Evolutionary conservation across 306 rosid genomes (phyloP).

Genomic region (Phaseolus lunatus): DNA sequence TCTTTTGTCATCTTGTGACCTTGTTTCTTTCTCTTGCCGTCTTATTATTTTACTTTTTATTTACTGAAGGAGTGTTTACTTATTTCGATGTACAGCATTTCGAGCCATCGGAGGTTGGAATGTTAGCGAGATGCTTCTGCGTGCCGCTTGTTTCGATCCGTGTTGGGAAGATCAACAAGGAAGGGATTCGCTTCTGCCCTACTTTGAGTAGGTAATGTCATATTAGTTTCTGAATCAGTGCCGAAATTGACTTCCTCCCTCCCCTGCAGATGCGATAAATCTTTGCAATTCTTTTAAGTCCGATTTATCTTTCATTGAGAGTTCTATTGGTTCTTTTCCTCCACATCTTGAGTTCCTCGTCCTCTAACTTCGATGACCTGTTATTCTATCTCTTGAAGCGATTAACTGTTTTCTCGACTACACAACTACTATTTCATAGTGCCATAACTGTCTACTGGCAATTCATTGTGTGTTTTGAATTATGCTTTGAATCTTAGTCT

Average conservation of each 20-base stretch:
- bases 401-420: background rate
- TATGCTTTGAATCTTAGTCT: slow-evolving; percentile 7
- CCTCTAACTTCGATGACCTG: background rate
- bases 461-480: slow-evolving; percentile 7
- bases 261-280: background rate
- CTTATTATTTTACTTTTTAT: background rate
- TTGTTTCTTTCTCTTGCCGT: background rate
- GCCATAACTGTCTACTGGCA: slow-evolving; percentile 6
- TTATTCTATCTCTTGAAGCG: background rate
- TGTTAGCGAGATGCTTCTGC: slow-evolving; percentile 97
- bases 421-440: background rate
- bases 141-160: slow-evolving; percentile 95
- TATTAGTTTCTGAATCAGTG: slow-evolving; percentile 18
- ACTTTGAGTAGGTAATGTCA: slow-evolving; percentile 70
- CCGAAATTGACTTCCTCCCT: background rate
- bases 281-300: background rate
- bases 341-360: background rate
- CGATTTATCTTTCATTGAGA: no score
- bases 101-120: slow-evolving; percentile 93
- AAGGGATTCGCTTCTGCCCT: slow-evolving; percentile 74
- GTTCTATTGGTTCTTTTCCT: background rate
- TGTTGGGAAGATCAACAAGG: slow-evolving; percentile 82
- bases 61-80: background rate
- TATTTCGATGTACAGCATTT: slow-evolving; percentile 70
- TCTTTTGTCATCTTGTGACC: background rate